Evolutionary conservation across 805 yeast species (phyloP).

Genomic region (Kodamaea kakaduensis): DNA sequence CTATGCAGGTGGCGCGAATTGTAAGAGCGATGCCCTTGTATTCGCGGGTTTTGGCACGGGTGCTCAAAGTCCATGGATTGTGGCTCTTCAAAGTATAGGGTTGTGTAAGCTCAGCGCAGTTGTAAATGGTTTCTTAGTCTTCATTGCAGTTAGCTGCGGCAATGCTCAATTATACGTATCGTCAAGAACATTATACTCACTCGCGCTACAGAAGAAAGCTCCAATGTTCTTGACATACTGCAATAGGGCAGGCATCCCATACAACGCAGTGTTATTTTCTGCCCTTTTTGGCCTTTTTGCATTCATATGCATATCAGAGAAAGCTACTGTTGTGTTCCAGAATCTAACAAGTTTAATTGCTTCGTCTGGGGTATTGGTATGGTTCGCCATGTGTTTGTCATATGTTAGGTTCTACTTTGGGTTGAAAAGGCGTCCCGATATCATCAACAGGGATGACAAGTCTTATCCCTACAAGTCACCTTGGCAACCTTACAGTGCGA

Average conservation of each 20-base stretch:
- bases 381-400: conserved; percentile 71
- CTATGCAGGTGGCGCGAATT: conserved; percentile 35
- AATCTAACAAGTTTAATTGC: conserved; percentile 65
- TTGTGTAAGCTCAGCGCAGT: conserved; percentile 34
- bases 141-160: conserved; percentile 45
- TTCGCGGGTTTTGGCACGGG: conserved; percentile 38
- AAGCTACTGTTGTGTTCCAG: conserved; percentile 61
- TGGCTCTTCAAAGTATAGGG: conserved; percentile 39
- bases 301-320: conserved; percentile 53
- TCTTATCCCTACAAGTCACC: conserved; percentile 68
- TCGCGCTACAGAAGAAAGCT: conserved; percentile 50
- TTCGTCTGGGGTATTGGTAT: conserved; percentile 71
- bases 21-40: conserved; percentile 20
- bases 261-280: conserved; percentile 61
- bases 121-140: conserved; percentile 42
- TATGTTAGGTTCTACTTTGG: conserved; percentile 64
- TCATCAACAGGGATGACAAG: conserved; percentile 57
- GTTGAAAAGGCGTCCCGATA: conserved; percentile 56
- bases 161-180: conserved; percentile 43
- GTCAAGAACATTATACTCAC: conserved; percentile 40
- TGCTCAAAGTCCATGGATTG: conserved; percentile 44
- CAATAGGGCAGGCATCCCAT: conserved; percentile 67
- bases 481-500: conserved; percentile 65
- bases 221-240: conserved; percentile 60
- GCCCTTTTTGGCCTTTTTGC: conserved; percentile 59